Percentiles rank a stretch among this genome's conserved stretches.
These are phyloP conservation scores for Musa beccarii DNA, from an alignment of 176 grass and related monocot genomes.

Conservation along the genomic window DNA sequence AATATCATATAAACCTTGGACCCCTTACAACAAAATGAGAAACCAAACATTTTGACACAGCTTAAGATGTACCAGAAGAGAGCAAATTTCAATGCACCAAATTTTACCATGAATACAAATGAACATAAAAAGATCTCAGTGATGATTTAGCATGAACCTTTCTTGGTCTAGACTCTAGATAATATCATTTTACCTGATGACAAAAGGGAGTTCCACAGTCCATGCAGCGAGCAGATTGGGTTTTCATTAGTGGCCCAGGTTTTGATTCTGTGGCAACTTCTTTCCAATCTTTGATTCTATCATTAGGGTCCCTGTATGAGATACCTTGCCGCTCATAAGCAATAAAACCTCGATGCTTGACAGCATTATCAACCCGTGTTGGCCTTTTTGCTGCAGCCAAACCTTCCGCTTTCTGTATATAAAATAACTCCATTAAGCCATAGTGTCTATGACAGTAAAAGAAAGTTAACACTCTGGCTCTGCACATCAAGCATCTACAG, in stretches of 20 bases:
- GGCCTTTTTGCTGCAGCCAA: slow-evolving; percentile 33
- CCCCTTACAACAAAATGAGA: no score
- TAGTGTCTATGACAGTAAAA: not conserved
- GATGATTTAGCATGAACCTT: no score
- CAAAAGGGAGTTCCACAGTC: slow-evolving; percentile 99
- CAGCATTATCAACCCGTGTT: slow-evolving; percentile 50
- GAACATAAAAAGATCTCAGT: not conserved
- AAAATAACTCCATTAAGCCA: slow-evolving; percentile 11
- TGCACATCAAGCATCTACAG: not conserved
- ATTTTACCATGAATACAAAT: not conserved
- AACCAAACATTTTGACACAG: not conserved
- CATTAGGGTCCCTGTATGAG: slow-evolving; percentile 72
- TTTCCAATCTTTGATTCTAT: slow-evolving; percentile 67
- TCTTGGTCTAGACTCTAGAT: not conserved
- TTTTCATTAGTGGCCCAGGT: slow-evolving; percentile 71
- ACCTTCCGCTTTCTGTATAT: slow-evolving; percentile 36
- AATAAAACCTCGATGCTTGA: slow-evolving; percentile 77
- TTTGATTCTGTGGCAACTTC: slow-evolving; percentile 90
- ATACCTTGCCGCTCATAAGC: slow-evolving; percentile 73
- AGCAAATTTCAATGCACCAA: not conserved
- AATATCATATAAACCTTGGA: no score
- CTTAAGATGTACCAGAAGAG: not conserved
- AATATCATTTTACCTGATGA: slow-evolving; percentile 59
- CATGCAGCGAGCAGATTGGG: slow-evolving; percentile 98
- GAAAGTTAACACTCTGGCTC: no score